Evolutionary conservation across 2,329 filamentous ascomycete genomes (phyloP), one percentile per base, ranked within the genome.

Genomic region (Monosporascus cannonballus): DNA sequence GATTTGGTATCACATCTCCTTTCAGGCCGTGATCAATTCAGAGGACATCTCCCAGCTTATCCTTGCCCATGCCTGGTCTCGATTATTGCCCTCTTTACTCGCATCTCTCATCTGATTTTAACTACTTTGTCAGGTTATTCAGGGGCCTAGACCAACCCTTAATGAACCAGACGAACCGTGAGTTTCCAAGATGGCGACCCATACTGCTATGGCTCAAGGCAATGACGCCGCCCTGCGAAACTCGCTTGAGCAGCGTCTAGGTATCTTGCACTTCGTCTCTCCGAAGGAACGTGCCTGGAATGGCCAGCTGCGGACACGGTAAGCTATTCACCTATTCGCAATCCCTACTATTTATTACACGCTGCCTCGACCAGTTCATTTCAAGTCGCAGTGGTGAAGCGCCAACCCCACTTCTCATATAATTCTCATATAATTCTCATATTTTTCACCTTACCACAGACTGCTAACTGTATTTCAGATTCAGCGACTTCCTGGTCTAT

Each of bases 401-500:
- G 9, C 30, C 30, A 11, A 14, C 3, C 30, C 30, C n/a, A n/a
- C n/a, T 34, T 3, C 30, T 47, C 17, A 44, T 39, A 22, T 50
- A 39, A n/a, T 34, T 3, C 30, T 47, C 17, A 44, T 39, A 22
- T 50, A 39, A n/a, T 22, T 30, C 7, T 18, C 36, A 51, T 22
- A 22, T 48, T 9, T 14, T 17, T 30, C 49, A 38, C 7, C 27
- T 30, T 20, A 41, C 11, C 22, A 30, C 52, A 78, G 27, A 18
- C 37, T 52, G 17, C 24, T 24, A 47, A n/a, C n/a, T 4, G 34
- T 47, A 7, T 20, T 24, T 42, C 47, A 83, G 90, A 59, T 96
- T 92, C 69, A 93, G 91, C 4, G 92, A 96, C 68, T 96, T 96
- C 63, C 76, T 94, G 61, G 92, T 96, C 61, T 92, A 96, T 65